A percentile compares a stretch with the other conserved stretches of the same genome.
Evolutionary conservation across 352 stramenopile genomes (phyloP).

Genomic region (Poterioochromonas sp.): DNA sequence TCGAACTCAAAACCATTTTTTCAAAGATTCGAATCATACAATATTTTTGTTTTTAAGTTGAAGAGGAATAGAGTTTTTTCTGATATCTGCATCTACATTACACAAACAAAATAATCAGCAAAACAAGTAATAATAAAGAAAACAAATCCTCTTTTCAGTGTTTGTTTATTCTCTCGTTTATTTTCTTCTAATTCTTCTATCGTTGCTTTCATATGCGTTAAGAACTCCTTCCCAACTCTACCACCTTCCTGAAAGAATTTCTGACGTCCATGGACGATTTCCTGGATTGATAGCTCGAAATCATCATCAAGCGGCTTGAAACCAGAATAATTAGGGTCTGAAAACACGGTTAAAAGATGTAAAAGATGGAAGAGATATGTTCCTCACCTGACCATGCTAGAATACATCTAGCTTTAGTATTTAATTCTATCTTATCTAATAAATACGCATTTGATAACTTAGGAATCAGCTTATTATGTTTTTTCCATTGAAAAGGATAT

Average conservation of each 20-base stretch:
- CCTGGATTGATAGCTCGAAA: not conserved
- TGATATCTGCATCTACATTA: not conserved
- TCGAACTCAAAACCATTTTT: no score
- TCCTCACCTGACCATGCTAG: constrained; percentile 14
- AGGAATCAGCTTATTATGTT: not conserved
- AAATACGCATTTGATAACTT: not conserved
- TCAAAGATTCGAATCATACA: no score
- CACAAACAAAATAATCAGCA: constrained; percentile 1
- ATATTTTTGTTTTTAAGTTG: no score
- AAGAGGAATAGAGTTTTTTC: not conserved
- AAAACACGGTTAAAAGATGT: not conserved
- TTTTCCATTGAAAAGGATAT: not conserved
- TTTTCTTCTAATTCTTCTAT: not conserved
- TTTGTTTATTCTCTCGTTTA: not conserved
- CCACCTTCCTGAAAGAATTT: not conserved
- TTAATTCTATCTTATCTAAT: constrained; percentile 12
- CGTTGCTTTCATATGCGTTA: not conserved
- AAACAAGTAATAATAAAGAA: not conserved
- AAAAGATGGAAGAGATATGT: not conserved
- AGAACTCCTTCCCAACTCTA: not conserved
- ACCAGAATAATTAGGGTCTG: not conserved
- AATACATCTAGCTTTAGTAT: not conserved
- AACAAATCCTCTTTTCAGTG: not conserved
- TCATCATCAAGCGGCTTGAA: not conserved
- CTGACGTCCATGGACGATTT: not conserved